Evolutionary conservation across 768 basidiomycete genomes (phyloP).

Genomic region (Chiua virens): DNA sequence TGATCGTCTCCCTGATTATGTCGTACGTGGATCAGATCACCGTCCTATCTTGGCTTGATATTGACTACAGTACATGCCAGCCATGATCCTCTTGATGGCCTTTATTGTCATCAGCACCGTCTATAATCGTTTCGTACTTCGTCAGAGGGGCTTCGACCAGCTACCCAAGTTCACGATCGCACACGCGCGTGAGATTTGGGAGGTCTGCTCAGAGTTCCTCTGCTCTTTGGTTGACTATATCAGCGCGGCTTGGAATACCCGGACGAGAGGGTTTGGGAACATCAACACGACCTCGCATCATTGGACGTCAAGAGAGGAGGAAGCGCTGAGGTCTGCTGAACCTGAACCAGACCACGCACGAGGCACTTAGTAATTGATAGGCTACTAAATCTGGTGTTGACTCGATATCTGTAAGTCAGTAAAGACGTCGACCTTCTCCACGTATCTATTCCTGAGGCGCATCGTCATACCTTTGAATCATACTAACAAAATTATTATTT

Average conservation of each 20-base stretch:
- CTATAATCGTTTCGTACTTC: slow-evolving; percentile 78
- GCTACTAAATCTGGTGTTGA: too few relatives aligned
- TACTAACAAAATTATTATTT: too few relatives aligned
- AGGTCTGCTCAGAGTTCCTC: slow-evolving; percentile 20
- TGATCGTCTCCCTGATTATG: slow-evolving; percentile 52
- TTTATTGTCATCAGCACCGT: slow-evolving; percentile 70
- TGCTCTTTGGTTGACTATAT: slow-evolving; percentile 10
- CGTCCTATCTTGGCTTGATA: background rate
- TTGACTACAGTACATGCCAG: slow-evolving; percentile 3
- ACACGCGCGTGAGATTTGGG: slow-evolving; percentile 22
- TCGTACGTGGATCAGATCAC: slow-evolving; percentile 53
- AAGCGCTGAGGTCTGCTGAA: too few relatives aligned
- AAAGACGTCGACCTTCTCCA: too few relatives aligned
- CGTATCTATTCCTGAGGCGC: too few relatives aligned
- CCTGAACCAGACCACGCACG: too few relatives aligned
- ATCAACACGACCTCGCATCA: slow-evolving; percentile 29
- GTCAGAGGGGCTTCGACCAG: slow-evolving; percentile 68
- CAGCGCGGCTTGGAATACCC: slow-evolving; percentile 14
- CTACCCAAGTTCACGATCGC: too few relatives aligned
- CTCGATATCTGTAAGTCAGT: too few relatives aligned
- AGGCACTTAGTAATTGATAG: too few relatives aligned
- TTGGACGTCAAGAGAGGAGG: slow-evolving; percentile 34
- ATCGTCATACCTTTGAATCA: too few relatives aligned
- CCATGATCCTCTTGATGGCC: slow-evolving; percentile 53
- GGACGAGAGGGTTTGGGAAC: slow-evolving; percentile 10